Conservation (phyloP, 768 basidiomycete species). For the Hortiboletus flavorubellus region DNA sequence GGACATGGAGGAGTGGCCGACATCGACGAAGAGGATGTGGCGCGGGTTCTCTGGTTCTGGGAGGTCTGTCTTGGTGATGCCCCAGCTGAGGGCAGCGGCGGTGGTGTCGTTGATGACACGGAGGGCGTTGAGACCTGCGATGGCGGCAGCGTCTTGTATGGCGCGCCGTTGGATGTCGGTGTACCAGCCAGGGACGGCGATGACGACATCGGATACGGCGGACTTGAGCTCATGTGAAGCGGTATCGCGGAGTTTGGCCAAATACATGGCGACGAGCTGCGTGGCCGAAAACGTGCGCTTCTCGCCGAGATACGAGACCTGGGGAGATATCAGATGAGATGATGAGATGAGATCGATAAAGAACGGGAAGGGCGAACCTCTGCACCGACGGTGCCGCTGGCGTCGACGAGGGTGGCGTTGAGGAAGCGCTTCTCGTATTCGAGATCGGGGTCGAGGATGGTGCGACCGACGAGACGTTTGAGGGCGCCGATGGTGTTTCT, state of each 20-base stretch:
- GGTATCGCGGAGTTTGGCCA: conserved; percentile 88
- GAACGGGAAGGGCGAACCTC: conserved; percentile 48
- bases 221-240: conserved; percentile 82
- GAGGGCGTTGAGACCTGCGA: conserved; percentile 87
- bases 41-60: conserved; percentile 79
- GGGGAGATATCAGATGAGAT: conserved; percentile 10
- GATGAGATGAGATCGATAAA: conserved; percentile 11
- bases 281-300: conserved; percentile 75
- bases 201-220: conserved; percentile 86
- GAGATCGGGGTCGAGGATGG: conserved; percentile 76
- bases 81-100: conserved; percentile 94
- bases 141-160: conserved; percentile 81
- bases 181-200: conserved; percentile 96
- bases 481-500: conserved; percentile 93
- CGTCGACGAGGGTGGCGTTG: conserved; percentile 83
- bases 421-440: conserved; percentile 89
- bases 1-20: conserved; percentile 90
- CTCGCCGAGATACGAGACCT: conserved; percentile 93
- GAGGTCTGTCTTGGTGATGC: conserved; percentile 97
- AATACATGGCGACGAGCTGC: conserved; percentile 88
- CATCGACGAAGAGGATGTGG: conserved; percentile 91
- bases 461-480: conserved; percentile 87
- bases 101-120: conserved; percentile 98
- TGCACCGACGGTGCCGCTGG: conserved; percentile 75
- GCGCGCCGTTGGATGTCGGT: conserved; percentile 92